Percentiles rank a stretch among this genome's conserved stretches.
phyloP scores from a whole-genome alignment of 2,329 filamentous ascomycete species.

The Epichloe baconii region DNA sequence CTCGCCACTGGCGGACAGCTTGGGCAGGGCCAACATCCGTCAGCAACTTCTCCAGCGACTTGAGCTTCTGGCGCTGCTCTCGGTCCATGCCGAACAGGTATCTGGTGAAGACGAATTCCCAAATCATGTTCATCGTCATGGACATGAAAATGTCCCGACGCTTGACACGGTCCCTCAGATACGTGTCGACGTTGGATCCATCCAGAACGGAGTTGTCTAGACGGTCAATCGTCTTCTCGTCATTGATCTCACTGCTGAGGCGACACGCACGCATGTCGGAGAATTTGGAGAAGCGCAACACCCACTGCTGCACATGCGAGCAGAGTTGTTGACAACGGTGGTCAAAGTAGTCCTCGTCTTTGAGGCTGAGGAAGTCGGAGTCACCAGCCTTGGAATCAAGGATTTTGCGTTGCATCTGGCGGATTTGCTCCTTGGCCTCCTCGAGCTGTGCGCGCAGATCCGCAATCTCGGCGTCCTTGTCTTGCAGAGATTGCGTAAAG shows the following conservation, averaged over 20 bases:
- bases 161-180: conserved; percentile 75
- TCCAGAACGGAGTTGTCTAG: conserved; percentile 92
- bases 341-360: conserved; percentile 92
- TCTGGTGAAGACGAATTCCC: conserved; percentile 95
- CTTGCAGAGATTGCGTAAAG: conserved; percentile 52
- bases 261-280: conserved; percentile 85
- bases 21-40: conserved; percentile 73
- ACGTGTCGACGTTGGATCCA: conserved; percentile 80
- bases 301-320: conserved; percentile 94
- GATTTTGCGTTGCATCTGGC: conserved; percentile 38
- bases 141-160: conserved; percentile 96
- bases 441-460: conserved; percentile 67
- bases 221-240: conserved; percentile 86
- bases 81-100: conserved; percentile 98
- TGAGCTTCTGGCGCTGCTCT: conserved; percentile 94
- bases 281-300: conserved; percentile 93
- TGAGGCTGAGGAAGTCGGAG: conserved; percentile 60
- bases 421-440: conserved; percentile 50
- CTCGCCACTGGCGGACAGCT: conserved; percentile 95
- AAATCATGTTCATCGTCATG: conserved; percentile 97
- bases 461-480: conserved; percentile 75
- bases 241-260: conserved; percentile 68
- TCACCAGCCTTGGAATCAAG: conserved; percentile 47
- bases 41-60: conserved; percentile 84
- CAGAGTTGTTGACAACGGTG: conserved; percentile 87